Base-by-base conservation (phyloP, 257 asterid species). In the Leptodermis oblonga region DNA sequence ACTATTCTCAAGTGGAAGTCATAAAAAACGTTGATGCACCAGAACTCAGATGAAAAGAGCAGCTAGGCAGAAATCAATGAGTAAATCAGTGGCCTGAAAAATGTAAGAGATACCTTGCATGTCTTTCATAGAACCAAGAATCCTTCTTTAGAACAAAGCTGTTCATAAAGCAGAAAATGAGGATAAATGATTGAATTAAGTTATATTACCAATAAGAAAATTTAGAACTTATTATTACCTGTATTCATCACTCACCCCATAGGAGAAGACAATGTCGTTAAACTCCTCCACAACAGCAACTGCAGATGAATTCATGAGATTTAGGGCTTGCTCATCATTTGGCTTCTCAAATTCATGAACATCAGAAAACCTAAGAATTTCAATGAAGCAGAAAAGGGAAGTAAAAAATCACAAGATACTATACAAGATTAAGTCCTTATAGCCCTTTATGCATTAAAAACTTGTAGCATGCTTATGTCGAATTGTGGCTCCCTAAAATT, bases 161-260 rank as follows among this genome's bases (percentile, higher is more conserved):
- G 88, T 18, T 15, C 70, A 78, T 74, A 51, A 53, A 76, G 74
- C 56, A 18, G 67, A 56, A 49, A 62, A 36, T 45, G 71, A 71
- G 69, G 79, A 74, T 42, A 73, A 37, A 36, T 49, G 26, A 23
- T 17, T 9, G 41, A 12, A n/a, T 10, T 20, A 30, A 46, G 53
- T 37, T 48, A 60, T 59, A 46, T 14, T 59, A 55, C 37, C 11
- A 41, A 45, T 60, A n/a, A 71, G 31, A 82, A 71, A 60, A 39
- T 31, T 28, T 65, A 41, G 43, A 65, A 30, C 48, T 64, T 62
- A 52, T 51, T 60, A 70, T 43, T 79, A 91, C 96, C 93, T 89
- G 88, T 88, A 86, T 69, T 92, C 97, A 76, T 92, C 96, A 56
- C 97, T 92, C 74, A 84, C 95, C 46, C 98, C 98, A 76, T 92